Conservation (phyloP, 2,329 filamentous ascomycete genomes). For the Claviceps sp. region DNA sequence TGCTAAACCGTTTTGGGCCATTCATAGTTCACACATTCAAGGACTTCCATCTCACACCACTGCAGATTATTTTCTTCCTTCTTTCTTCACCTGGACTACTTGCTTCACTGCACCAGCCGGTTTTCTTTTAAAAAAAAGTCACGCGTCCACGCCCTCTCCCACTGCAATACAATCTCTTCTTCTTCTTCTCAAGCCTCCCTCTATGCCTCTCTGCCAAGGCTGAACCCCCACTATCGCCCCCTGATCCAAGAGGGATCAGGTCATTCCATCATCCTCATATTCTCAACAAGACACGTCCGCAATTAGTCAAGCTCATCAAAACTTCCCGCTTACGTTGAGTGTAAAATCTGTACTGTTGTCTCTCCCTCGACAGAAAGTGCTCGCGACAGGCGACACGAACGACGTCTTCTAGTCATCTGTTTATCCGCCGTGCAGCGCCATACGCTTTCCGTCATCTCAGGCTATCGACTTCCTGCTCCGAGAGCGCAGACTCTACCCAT, state of each 20-base stretch:
- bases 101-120: background rate
- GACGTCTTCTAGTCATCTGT: background rate
- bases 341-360: background rate
- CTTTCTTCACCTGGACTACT: background rate
- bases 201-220: constrained; percentile 1
- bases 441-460: background rate
- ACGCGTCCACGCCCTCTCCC: background rate
- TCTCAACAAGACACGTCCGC: background rate
- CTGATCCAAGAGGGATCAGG: constrained; percentile 7
- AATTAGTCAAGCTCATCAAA: background rate
- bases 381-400: background rate
- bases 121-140: background rate
- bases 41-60: background rate
- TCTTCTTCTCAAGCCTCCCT: background rate
- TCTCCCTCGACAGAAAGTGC: background rate
- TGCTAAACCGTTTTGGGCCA: background rate
- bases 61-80: background rate
- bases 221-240: constrained; percentile 5
- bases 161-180: background rate
- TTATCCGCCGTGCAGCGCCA: background rate
- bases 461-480: background rate
- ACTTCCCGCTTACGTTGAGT: background rate
- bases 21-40: background rate
- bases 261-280: background rate
- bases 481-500: background rate